Evolutionary conservation across 1,139 yeast genomes (phyloP), one percentile per base, ranked within the genome.

Genomic region (Protomyces inundatus): DNA sequence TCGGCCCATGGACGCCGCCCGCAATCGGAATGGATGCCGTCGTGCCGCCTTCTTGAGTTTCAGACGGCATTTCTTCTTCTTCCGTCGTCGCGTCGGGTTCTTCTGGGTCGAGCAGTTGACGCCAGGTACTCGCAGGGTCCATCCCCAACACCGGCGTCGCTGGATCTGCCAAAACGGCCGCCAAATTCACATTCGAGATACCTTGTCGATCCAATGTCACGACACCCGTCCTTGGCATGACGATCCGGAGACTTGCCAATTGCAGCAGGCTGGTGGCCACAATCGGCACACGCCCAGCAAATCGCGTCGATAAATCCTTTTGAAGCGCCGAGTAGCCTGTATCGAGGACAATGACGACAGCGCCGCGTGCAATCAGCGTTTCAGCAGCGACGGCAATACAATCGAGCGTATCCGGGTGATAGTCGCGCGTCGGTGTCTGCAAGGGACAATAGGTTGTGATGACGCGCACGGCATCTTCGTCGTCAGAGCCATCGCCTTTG

Each of bases 131-230:
- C 6, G 53, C 12, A 10, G 62, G 62, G 9, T 39, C 16, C 37
- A 58, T 37, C 3, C 62, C 62, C n/a, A 58, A 37, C 42, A 58
- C 62, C 9, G 62, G 62, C 14, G 62, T 58, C n/a, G 40, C 62
- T 4, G 62, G 56, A 4, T 55, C 56, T 50, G 62, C 62, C 34
- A 55, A 55, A 12, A 58, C 56, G 36, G 62, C 62, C 42, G 54
- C 62, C 34, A 58, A 35, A 50, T 58, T 58, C 62, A 55, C 39
- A 9, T 52, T 51, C 34, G 56, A 40, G 36, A 58, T 50, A 10
- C 53, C 42, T n/a, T 58, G 62, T 4, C 62, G 46, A 12, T 58
- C 62, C 37, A 58, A 56, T 23, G 62, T 58, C 16, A 58, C 56
- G 23, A 58, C 62, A n/a, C 62, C 62, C 32, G 42, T 50, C 3